These are phyloP conservation scores for Diaporthe sp. DNA, from an alignment of 2,329 filamentous ascomycete genomes.

Conservation along the genomic window DNA sequence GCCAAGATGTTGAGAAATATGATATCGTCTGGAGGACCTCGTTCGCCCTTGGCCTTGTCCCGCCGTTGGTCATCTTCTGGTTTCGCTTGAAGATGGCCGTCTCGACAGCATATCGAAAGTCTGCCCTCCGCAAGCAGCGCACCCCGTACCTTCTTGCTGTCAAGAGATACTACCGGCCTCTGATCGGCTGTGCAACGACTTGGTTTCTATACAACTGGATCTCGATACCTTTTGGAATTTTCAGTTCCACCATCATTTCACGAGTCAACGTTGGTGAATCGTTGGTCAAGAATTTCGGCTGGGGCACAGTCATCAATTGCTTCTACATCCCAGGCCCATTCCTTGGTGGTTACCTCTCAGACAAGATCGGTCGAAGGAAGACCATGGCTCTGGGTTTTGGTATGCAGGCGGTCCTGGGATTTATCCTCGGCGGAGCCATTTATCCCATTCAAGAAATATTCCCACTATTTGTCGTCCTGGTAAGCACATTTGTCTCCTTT, in stretches of 20 bases:
- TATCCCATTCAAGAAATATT: slow-evolving; percentile 60
- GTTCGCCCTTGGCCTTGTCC: slow-evolving; percentile 64
- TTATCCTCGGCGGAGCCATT: slow-evolving; percentile 64
- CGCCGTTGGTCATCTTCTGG: slow-evolving; percentile 65
- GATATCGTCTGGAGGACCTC: slow-evolving; percentile 64
- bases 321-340: slow-evolving; percentile 65
- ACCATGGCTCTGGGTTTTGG: slow-evolving; percentile 66
- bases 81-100: slow-evolving; percentile 67
- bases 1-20: slow-evolving; percentile 57
- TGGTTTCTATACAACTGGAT: slow-evolving; percentile 71
- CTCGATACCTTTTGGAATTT: slow-evolving; percentile 68
- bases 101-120: slow-evolving; percentile 63
- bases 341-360: slow-evolving; percentile 62
- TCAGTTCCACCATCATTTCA: slow-evolving; percentile 65
- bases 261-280: slow-evolving; percentile 57
- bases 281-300: slow-evolving; percentile 59
- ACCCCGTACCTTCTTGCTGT: slow-evolving; percentile 62
- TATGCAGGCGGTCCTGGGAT: slow-evolving; percentile 60
- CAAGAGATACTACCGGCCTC: slow-evolving; percentile 62
- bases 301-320: slow-evolving; percentile 63
- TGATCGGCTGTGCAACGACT: slow-evolving; percentile 61
- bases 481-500: too few relatives aligned
- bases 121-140: slow-evolving; percentile 59
- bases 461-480: slow-evolving; percentile 63
- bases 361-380: slow-evolving; percentile 63